Evolutionary conservation across 108 stramenopile species (phyloP).

Genomic region (Parietichytrium sp.): DNA sequence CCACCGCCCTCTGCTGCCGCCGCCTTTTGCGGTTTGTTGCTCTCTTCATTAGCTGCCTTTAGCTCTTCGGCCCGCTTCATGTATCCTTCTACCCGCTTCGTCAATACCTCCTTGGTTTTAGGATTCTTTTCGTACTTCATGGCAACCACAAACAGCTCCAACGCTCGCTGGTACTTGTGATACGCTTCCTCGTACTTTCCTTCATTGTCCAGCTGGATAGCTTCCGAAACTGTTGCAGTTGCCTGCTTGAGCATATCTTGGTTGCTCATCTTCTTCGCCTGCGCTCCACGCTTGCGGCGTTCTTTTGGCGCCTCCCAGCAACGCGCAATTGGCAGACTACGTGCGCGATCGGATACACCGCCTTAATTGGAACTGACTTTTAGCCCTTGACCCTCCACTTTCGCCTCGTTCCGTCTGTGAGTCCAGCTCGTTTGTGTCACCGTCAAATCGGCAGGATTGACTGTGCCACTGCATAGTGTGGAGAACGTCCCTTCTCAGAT

Average conservation of each 20-base stretch:
- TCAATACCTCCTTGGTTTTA: slow-evolving; percentile 79
- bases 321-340: too few species aligned
- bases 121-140: slow-evolving; percentile 85
- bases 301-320: too few species aligned
- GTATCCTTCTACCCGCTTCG: slow-evolving; percentile 93
- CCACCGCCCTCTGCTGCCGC: slow-evolving; percentile 61
- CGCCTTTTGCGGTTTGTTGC: slow-evolving; percentile 55
- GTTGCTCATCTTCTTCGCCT: too few species aligned
- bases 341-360: too few species aligned
- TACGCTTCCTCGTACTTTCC: slow-evolving; percentile 22
- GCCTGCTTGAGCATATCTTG: slow-evolving; percentile 25
- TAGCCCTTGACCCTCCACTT: too few species aligned
- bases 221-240: slow-evolving; percentile 4
- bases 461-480: too few species aligned
- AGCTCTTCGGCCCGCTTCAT: slow-evolving; percentile 98
- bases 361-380: too few species aligned
- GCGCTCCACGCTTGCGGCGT: too few species aligned
- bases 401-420: too few species aligned
- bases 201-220: slow-evolving; percentile 33
- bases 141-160: slow-evolving; percentile 26
- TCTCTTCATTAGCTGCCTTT: slow-evolving; percentile 61
- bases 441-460: too few species aligned
- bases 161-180: slow-evolving; percentile 29
- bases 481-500: too few species aligned
- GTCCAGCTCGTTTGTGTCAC: too few species aligned